Evolutionary conservation across 805 yeast species (phyloP), one percentile per base, ranked within the genome.

Genomic region (Clavispora phyllophila): DNA sequence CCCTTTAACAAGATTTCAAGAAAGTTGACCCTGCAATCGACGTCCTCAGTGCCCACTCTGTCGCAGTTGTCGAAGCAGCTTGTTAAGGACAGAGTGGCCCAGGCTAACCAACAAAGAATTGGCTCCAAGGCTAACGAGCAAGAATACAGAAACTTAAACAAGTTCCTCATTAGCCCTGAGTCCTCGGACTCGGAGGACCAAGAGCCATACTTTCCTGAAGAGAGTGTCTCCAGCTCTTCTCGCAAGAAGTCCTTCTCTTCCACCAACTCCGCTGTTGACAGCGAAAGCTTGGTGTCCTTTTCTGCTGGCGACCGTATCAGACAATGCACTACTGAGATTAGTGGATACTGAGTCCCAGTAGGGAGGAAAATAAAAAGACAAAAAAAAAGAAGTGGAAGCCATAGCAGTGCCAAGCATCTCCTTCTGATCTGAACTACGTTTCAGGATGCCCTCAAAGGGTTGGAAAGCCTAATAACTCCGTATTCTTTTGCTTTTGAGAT

Each of bases 291-390:
- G 32, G 61, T 69, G 23, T 60, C 65, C 23, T 54, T 65, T 20
- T 59, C 70, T 5, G 60, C 68, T 36, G 72, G 68, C 27, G 73
- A 69, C 44, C 67, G 72, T 45, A 55, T 69, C 39, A 59, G 72
- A 46, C 66, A 62, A 46, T 54, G 67, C 29, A 63, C 64, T 32
- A 64, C 68, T 9, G 73, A 68, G 54, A 60, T 69, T 39, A 60
- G 59, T 41, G 65, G 65, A 32, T 50, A 27, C 31, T 37, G 32
- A 37, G 25, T 25, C 5, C n/a, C 13, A 4, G 8, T 12, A 12
- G 5, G 8, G 23, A 22, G 23, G 8, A 22, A 8, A 22, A 22
- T 22, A 22, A 5, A 8, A 22, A 22, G 8, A 5, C 8, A 22
- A 22, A 22, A 22, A 22, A 22, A 8, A 22, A 22, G 8, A 22